A percentile compares a stretch with the other conserved stretches of the same genome.
These are phyloP conservation scores for Solanum chacoense DNA, from an alignment of 305 asterid genomes.

Conservation along the genomic window DNA sequence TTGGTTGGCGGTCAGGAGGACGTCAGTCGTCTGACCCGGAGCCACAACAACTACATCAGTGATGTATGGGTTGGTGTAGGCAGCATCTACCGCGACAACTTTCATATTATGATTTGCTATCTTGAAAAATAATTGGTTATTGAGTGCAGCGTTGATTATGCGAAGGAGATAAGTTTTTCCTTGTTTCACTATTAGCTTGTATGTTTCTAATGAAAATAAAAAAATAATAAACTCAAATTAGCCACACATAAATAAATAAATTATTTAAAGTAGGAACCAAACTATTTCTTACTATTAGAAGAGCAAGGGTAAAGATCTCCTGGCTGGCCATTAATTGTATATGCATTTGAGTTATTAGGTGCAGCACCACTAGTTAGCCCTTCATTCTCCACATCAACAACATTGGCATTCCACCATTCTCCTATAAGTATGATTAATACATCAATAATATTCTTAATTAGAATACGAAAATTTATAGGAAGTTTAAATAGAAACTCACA, in stretches of 20 bases:
- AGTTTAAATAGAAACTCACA: not conserved
- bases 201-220: not conserved
- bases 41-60: conserved; percentile 4
- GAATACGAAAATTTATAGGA: not conserved
- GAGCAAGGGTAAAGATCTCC: conserved; percentile 10
- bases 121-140: not conserved
- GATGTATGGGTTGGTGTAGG: conserved; percentile 1
- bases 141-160: conserved; percentile 1
- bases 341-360: conserved; percentile 6
- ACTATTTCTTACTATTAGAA: not conserved
- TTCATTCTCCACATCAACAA: conserved; percentile 4
- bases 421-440: not conserved
- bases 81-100: conserved; percentile 6
- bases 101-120: conserved; percentile 1
- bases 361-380: not conserved
- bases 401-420: conserved; percentile 9
- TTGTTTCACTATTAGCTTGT: not conserved
- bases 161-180: conserved; percentile 3
- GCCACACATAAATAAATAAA: not conserved
- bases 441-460: not conserved
- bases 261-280: not conserved
- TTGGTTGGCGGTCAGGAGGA: conserved; percentile 3
- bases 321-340: conserved; percentile 5
- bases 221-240: not conserved
- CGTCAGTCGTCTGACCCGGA: conserved; percentile 5